Evolutionary conservation across 371 early-diverging fungal genomes (phyloP).

Genomic region (Entomophthora muscae): DNA sequence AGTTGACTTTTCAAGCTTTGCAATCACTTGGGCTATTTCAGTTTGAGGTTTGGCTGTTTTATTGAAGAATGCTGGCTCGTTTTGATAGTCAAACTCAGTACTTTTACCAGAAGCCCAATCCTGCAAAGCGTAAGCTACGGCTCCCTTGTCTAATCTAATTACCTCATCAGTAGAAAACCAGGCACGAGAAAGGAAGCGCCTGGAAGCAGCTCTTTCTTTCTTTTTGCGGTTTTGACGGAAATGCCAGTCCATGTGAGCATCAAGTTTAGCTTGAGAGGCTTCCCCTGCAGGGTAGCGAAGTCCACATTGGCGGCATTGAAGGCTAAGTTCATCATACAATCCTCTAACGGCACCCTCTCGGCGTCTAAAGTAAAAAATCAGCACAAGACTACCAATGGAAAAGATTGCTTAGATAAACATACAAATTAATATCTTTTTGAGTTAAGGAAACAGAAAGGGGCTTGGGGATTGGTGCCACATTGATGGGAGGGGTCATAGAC

Average conservation of each 20-base stretch:
- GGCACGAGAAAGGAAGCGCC: slow-evolving; percentile 55
- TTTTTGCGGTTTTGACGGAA: slow-evolving; percentile 74
- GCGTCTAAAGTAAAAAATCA: slow-evolving; percentile 16
- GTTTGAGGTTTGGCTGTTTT: slow-evolving; percentile 9
- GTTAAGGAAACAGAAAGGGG: slow-evolving; percentile 8
- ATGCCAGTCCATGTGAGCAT: slow-evolving; percentile 81
- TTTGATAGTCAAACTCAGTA: slow-evolving; percentile 15
- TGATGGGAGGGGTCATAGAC: neutral
- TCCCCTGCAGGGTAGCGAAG: slow-evolving; percentile 50
- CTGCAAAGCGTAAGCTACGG: no score
- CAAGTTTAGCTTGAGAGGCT: slow-evolving; percentile 52
- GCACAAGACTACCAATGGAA: slow-evolving; percentile 5
- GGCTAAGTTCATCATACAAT: slow-evolving; percentile 52
- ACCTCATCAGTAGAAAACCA: slow-evolving; percentile 67
- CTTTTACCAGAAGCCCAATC: slow-evolving; percentile 27
- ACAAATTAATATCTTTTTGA: slow-evolving; percentile 15
- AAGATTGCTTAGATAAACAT: slow-evolving; percentile 9
- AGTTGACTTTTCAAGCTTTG: slow-evolving; percentile 16
- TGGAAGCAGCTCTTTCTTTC: slow-evolving; percentile 36
- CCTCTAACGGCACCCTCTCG: slow-evolving; percentile 37
- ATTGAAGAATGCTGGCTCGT: slow-evolving; percentile 20
- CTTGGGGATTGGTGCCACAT: no score
- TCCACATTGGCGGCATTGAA: slow-evolving; percentile 86
- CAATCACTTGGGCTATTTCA: slow-evolving; percentile 15
- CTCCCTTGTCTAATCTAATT: no score